phyloP scores from a whole-genome alignment of 2,329 filamentous ascomycete species.

The Colletotrichum sp. region DNA sequence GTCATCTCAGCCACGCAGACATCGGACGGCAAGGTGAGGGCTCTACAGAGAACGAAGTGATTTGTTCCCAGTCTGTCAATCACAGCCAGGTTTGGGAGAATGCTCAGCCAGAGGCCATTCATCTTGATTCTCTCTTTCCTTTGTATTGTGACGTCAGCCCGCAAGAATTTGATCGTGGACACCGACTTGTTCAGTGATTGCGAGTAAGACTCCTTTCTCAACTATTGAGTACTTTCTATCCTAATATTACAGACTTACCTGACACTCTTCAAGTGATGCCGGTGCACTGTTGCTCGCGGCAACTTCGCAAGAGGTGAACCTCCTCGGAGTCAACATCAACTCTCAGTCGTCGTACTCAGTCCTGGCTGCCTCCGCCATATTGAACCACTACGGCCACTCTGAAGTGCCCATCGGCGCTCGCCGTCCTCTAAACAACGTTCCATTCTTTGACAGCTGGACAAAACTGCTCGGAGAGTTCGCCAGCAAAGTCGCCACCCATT shows the following conservation, averaged over 20 bases:
- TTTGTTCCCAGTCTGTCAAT: too few relatives aligned
- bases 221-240: background rate
- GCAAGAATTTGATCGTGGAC: conserved; percentile 48
- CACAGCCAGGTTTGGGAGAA: background rate
- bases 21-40: background rate
- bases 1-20: background rate
- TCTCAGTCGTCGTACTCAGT: conserved; percentile 45
- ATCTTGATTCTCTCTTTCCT: background rate
- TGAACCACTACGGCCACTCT: conserved; percentile 42
- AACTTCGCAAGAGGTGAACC: conserved; percentile 37
- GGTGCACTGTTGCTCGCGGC: conserved; percentile 46
- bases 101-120: background rate
- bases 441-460: conserved; percentile 47
- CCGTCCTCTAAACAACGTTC: conserved; percentile 43
- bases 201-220: conserved; percentile 35
- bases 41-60: background rate
- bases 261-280: conserved; percentile 36
- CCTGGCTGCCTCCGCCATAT: conserved; percentile 42
- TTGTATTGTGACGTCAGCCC: background rate
- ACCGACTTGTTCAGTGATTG: conserved; percentile 53
- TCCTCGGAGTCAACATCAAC: conserved; percentile 48
- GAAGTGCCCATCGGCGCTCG: conserved; percentile 41
- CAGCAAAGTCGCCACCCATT: conserved; percentile 50
- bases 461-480: conserved; percentile 48
- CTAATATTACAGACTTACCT: background rate